Conservation (phyloP, 2,329 filamentous ascomycete genomes). For the Fusarium austroafricanum region DNA sequence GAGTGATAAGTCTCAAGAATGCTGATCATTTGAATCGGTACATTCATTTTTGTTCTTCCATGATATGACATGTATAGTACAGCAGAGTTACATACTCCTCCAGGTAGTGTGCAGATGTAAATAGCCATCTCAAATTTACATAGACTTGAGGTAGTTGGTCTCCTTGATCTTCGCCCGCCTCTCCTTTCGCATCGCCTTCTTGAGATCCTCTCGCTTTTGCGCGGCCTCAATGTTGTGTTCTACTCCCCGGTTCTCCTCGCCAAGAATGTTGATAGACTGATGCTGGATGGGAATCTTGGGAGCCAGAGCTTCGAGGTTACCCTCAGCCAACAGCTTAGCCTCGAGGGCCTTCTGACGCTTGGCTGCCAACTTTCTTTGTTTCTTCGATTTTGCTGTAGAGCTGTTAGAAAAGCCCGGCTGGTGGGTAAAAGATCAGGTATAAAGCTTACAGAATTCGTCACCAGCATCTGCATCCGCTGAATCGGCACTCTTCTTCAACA, state of each 20-base stretch:
- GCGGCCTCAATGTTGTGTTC: conserved; percentile 61
- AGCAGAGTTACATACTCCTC: conserved; percentile 37
- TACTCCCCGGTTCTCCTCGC: conserved; percentile 56
- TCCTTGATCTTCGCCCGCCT: conserved; percentile 84
- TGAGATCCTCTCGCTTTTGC: conserved; percentile 70
- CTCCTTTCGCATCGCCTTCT: conserved; percentile 78
- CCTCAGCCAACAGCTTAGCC: conserved; percentile 69
- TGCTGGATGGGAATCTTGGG: conserved; percentile 80
- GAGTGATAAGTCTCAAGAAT: not conserved
- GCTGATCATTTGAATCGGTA: not conserved
- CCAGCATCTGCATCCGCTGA: conserved; percentile 67
- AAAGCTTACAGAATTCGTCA: conserved; percentile 81
- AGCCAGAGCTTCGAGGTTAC: conserved; percentile 72
- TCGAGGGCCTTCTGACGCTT: conserved; percentile 70
- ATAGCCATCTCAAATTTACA: conserved; percentile 60
- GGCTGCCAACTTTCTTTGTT: conserved; percentile 77
- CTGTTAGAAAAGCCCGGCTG: conserved; percentile 29
- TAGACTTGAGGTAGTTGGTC: conserved; percentile 84
- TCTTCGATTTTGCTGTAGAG: conserved; percentile 81
- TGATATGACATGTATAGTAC: conserved; percentile 44
- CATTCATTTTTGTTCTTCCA: conserved; percentile 23
- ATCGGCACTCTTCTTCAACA: conserved; percentile 64
- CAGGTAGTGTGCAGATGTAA: conserved; percentile 44
- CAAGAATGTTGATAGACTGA: conserved; percentile 80
- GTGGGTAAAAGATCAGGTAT: not conserved